phyloP scores from a whole-genome alignment of 148 eudicot genomes.

The Nyssa sinensis region DNA sequence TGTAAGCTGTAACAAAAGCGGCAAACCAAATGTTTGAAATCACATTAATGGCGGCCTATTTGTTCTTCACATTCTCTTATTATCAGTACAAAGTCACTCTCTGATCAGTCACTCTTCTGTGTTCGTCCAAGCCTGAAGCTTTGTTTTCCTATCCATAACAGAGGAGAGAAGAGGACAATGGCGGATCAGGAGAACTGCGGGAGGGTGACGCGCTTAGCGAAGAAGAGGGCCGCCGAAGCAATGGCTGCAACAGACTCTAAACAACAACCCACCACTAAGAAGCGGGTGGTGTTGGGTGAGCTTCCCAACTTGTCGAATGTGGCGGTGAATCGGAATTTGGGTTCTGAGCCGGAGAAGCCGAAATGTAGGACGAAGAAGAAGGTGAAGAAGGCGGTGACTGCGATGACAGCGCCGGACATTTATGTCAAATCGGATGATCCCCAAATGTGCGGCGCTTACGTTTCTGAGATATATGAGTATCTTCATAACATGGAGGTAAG shows the following conservation, averaged over 20 bases:
- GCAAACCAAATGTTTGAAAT: neutral
- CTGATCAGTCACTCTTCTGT: neutral
- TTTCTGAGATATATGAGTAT: conserved; percentile 61
- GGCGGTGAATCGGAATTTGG: conserved; percentile 11
- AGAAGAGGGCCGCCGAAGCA: conserved; percentile 49
- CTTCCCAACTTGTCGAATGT: conserved; percentile 34
- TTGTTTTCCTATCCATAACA: neutral
- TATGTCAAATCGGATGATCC: conserved; percentile 47
- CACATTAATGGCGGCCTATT: neutral
- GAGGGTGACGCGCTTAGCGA: conserved; percentile 64
- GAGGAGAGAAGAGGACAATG: conserved; percentile 29
- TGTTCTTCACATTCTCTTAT: neutral
- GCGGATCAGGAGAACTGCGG: conserved; percentile 64
- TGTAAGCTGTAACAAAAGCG: too few species aligned
- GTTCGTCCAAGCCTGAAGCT: neutral
- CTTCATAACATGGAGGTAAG: conserved; percentile 80
- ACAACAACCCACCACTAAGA: conserved; percentile 29
- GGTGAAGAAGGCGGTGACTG: conserved; percentile 15
- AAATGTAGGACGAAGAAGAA: conserved; percentile 27
- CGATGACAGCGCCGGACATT: conserved; percentile 10
- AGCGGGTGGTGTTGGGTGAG: conserved; percentile 75
- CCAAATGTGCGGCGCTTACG: conserved; percentile 73
- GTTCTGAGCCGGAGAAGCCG: conserved; percentile 19
- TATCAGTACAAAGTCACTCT: neutral
- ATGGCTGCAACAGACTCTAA: conserved; percentile 14